Base-by-base conservation (phyloP, 148 eudicot genomes). In the Bassia scoparia region DNA sequence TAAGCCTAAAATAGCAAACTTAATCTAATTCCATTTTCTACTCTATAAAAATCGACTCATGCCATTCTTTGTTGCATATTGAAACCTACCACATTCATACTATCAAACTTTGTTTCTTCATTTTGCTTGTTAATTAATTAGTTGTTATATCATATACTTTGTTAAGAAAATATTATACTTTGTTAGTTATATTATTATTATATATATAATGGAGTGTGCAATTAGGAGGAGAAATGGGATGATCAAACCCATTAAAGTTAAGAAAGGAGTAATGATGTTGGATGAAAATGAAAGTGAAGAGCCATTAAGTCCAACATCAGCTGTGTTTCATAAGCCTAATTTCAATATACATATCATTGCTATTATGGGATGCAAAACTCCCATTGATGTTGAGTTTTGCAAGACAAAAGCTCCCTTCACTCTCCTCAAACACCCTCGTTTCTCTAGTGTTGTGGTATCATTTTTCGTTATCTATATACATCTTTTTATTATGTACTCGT, bases 291-390 rank as follows among this genome's bases (percentile, higher is more conserved):
- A 82, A 13, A 71, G 52, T 17, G 76, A 50, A 0, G 82, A 80
- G 73, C 90, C 87, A 23, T 33, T 89, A 43, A 87, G 86, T 73
- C 87, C 90, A 35, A 83, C 82, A 3, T 77, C 87, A 33, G 71
- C 67, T 37, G 52, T 64, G 17, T 83, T 83, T 69, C 85, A 83
- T 76, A 70, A 56, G 50, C 76, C 79, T 33, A 70, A 71, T 5
- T 83, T 83, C 54, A 79, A 76, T 33, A 70, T 83, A 55, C 82
- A 83, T 34, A 70, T 76, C 1, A 31, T 83, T 27, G 85, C 85
- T 18, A 83, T 83, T n/a, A 31, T 76, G 69, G 85, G 83, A 29
- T 72, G 75, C 23, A 76, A 69, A 50, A 76, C 72, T 69, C 66
- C 73, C 17, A 59, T 83, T 27, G 38, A 83, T 49, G 2, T 76